Evolutionary conservation across 306 rosid genomes (phyloP).

Genomic region (Ziziphus jujuba): DNA sequence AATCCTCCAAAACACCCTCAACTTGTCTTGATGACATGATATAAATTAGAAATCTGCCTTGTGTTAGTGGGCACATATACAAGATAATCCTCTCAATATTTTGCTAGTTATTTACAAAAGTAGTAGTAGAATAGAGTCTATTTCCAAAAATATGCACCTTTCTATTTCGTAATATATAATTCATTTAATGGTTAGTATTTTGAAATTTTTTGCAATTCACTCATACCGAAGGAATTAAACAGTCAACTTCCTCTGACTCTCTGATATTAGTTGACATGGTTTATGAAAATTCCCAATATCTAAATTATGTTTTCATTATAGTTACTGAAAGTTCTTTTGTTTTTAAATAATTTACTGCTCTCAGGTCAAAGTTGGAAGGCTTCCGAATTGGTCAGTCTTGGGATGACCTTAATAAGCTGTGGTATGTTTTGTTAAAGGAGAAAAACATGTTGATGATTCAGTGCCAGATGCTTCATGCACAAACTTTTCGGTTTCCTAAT

Average conservation of each 20-base stretch:
- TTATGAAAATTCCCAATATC: neutral
- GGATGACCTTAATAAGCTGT: conserved; percentile 90
- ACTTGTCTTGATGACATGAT: neutral
- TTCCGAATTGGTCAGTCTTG: conserved; percentile 83
- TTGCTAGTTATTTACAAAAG: too few relatives aligned
- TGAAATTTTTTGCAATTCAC: neutral
- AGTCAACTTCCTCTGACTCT: neutral
- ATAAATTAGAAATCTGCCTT: neutral
- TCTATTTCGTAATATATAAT: neutral
- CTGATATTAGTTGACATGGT: neutral
- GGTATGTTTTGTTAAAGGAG: conserved; percentile 94
- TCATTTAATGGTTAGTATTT: neutral
- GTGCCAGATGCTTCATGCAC: conserved; percentile 93
- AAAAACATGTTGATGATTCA: conserved; percentile 96
- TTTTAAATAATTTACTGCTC: conserved; percentile 13
- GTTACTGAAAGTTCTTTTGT: neutral
- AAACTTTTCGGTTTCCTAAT: conserved; percentile 72
- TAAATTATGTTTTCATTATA: neutral
- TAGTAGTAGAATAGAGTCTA: neutral
- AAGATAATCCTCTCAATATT: neutral
- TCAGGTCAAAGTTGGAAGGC: conserved; percentile 98
- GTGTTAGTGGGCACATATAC: neutral
- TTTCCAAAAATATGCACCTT: neutral
- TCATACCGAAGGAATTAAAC: neutral
- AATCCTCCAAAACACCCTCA: neutral